Base-by-base conservation (phyloP, 345 rosid genomes). In the Theobroma cacao region DNA sequence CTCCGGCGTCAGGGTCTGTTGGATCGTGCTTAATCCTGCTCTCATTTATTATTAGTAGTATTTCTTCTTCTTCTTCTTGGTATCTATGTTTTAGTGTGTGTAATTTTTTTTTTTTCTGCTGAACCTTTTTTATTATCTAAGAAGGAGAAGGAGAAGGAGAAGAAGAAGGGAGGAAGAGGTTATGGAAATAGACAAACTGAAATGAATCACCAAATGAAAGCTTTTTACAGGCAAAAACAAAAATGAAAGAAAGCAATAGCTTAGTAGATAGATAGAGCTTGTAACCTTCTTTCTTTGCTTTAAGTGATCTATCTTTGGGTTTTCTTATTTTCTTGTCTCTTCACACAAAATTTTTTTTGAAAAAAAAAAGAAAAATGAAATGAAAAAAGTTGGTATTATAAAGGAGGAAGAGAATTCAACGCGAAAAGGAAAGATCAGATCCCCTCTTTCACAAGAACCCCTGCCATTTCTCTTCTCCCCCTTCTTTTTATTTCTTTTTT, bases 1-100 rank as follows among this genome's bases (percentile, higher is more conserved):
- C 84, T 96, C 99, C n/a, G 94, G 89, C 75, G 99, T 94, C 64
- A 96, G 88, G 75, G 99, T 96, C 83, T 96, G 99, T 86, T 94
- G 99, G 88, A 96, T 94, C 79, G 98, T 94, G 80, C 90, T 89
- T 40, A 96, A 81, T 61, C 95, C 99, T 9, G 98, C 94, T 94
- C 98, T 96, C 99, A 96, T 96, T 80, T 72, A 77, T 59, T 58
- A 33, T 4, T 58, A 5, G 34, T 22, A 18, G 59, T 75, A 34
- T n/a, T 67, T 14, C 18, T 43, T 56, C n/a, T 20, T 55, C 55
- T 67, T 40, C 75, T 55, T 31, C 15, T 58, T 31, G 3, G 58
- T 61, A 34, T 41, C 9, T 47, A 62, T 45, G 12, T 47, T 80
- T 78, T 71, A 24, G 20, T 43, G 45, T 43, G 41, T 40, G n/a